Base-by-base conservation (phyloP, 306 rosid genomes). In the Glycine latifolia region DNA sequence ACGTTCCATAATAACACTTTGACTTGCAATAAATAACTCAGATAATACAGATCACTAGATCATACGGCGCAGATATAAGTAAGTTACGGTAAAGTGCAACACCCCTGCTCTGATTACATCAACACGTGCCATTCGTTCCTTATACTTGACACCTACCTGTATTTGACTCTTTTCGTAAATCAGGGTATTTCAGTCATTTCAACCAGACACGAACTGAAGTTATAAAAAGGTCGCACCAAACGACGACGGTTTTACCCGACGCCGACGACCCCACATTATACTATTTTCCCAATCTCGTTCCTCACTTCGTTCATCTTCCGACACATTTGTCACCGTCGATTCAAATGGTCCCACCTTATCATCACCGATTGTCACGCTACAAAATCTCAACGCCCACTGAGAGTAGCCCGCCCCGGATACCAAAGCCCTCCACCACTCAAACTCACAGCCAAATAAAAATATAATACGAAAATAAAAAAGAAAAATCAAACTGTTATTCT, bases 201-300 rank as follows among this genome's bases (percentile, higher is more conserved):
- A 1, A 0, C 31, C 26, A 1, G 37, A 47, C 31, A 43, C 10
- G 14, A 55, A n/a, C 41, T 12, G 0, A 35, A 55, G 47, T 60
- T 20, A 4, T 26, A 49, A 44, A 11, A 54, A 15, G 67, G 2
- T 48, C 1, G 3, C n/a, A 4, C 50, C 62, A 83, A 77, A 70
- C 90, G 90, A 84, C 89, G 91, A 47, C 88, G 89, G 55, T 77
- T 73, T 7, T 13, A 15, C 10, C 70, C 53, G 5, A 39, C 73
- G 84, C 86, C 69, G 71, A 66, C 82, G 85, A 78, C 65, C 82
- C 88, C 84, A 79, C 83, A 0, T 69, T 1, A 49, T 14, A 2
- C 44, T 14, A 73, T 67, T 10, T 47, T 75, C 44, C 26, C 68
- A 13, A 31, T 54, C 59, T 41, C 66, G 37, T 71, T 47, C 3